Percentiles rank a stretch among this genome's conserved stretches.
Evolutionary conservation across 2,329 filamentous ascomycete genomes (phyloP).

Genomic region (Colletotrichum orbiculare): DNA sequence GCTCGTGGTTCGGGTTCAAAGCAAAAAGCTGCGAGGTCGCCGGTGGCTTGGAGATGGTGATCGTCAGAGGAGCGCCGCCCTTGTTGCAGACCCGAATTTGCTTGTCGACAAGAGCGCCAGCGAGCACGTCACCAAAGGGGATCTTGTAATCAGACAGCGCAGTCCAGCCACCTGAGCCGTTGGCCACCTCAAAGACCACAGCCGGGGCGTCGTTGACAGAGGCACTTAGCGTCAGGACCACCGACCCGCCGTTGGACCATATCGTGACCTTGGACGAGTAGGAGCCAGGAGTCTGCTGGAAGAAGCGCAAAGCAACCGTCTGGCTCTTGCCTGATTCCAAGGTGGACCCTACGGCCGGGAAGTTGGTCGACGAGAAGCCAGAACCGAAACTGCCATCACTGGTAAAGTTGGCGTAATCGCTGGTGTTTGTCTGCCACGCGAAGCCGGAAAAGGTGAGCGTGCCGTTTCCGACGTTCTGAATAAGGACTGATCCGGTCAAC

Average conservation of each 20-base stretch:
- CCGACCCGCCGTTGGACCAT: constrained; percentile 49
- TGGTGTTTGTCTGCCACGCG: constrained; percentile 45
- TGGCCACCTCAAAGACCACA: constrained; percentile 49
- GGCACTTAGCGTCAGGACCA: constrained; percentile 46
- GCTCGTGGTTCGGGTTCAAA: constrained; percentile 44
- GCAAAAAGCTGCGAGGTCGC: constrained; percentile 46
- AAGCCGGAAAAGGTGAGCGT: constrained; percentile 49
- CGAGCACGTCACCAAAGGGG: constrained; percentile 47
- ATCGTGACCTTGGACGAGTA: constrained; percentile 49
- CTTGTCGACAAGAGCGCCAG: constrained; percentile 43
- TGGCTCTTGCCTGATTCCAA: constrained; percentile 45
- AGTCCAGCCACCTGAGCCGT: constrained; percentile 46
- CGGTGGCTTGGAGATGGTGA: constrained; percentile 53
- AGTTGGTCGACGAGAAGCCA: constrained; percentile 44
- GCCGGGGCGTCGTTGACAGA: constrained; percentile 47
- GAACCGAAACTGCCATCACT: constrained; percentile 43
- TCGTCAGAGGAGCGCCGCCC: constrained; percentile 48
- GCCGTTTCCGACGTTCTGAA: constrained; percentile 51
- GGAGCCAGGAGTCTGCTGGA: constrained; percentile 43
- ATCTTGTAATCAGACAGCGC: constrained; percentile 37
- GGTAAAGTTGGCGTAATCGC: constrained; percentile 46
- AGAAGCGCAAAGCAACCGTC: constrained; percentile 48
- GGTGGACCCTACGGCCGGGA: constrained; percentile 44
- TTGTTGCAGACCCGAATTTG: constrained; percentile 50
- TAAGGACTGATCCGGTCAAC: constrained; percentile 41